phyloP scores from a whole-genome alignment of 1,284 basidiomycete genomes.

The Clitocybe nebularis region DNA sequence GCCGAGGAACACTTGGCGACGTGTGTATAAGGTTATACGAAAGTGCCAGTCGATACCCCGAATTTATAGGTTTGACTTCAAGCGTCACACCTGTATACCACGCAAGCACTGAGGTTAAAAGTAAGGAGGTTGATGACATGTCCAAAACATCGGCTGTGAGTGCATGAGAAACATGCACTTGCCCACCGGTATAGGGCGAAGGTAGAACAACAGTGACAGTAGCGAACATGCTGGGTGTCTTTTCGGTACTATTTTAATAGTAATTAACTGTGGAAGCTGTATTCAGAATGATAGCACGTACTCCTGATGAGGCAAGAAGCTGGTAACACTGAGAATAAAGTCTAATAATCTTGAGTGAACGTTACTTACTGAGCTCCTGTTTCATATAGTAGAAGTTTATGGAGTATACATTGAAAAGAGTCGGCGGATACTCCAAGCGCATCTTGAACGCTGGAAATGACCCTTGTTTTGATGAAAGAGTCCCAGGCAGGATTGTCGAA shows the following conservation, averaged over 20 bases:
- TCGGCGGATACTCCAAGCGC: too few relatives aligned
- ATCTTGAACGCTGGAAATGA: too few relatives aligned
- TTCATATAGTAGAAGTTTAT: constrained; percentile 44
- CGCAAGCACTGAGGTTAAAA: constrained; percentile 33
- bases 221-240: constrained; percentile 26
- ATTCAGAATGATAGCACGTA: constrained; percentile 16
- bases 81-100: constrained; percentile 48
- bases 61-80: constrained; percentile 41
- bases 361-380: constrained; percentile 40
- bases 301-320: constrained; percentile 28
- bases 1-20: constrained; percentile 4
- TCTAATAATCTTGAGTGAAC: background rate
- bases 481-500: constrained; percentile 29
- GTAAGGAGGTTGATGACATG: constrained; percentile 22
- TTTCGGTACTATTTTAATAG: constrained; percentile 9
- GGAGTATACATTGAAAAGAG: constrained; percentile 33
- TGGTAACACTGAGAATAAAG: constrained; percentile 8
- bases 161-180: constrained; percentile 35
- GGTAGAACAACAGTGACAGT: constrained; percentile 42
- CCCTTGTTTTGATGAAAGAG: too few relatives aligned
- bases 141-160: constrained; percentile 27
- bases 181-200: constrained; percentile 38
- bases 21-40: constrained; percentile 41
- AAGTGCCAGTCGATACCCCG: constrained; percentile 27
- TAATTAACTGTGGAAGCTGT: background rate